Evolutionary conservation across 2,329 filamentous ascomycete genomes (phyloP).

Genomic region (Davidsoniella virescens): DNA sequence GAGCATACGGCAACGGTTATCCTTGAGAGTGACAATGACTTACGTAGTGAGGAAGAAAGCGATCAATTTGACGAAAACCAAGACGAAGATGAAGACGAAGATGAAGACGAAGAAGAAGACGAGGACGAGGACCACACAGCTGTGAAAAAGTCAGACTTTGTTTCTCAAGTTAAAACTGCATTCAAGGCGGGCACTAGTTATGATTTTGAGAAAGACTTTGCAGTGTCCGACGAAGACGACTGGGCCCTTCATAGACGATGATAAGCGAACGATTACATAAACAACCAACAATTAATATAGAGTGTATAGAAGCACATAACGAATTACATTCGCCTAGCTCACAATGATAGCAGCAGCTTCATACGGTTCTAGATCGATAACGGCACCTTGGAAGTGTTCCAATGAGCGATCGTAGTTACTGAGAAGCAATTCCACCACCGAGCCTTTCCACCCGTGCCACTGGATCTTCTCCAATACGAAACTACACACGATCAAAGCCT

Average conservation of each 20-base stretch:
- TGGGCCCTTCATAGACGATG: not conserved
- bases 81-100: not conserved
- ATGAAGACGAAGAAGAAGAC: not conserved
- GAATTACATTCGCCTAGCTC: slow-evolving; percentile 5
- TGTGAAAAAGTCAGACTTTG: not conserved
- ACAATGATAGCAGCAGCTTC: slow-evolving; percentile 23
- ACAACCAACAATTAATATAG: not conserved
- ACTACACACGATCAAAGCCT: slow-evolving; percentile 24
- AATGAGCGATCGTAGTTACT: slow-evolving; percentile 20
- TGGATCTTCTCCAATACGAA: slow-evolving; percentile 21
- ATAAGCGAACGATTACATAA: not conserved
- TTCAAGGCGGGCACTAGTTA: slow-evolving; percentile 1
- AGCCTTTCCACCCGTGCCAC: slow-evolving; percentile 18
- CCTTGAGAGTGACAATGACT: too few relatives aligned
- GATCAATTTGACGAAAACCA: slow-evolving; percentile 1
- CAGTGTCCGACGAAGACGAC: not conserved
- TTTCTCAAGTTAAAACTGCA: not conserved
- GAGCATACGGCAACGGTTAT: slow-evolving; percentile 13
- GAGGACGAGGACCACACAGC: not conserved
- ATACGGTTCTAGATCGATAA: slow-evolving; percentile 22
- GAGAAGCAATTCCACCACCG: slow-evolving; percentile 21
- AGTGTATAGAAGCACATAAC: not conserved
- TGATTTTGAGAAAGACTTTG: not conserved
- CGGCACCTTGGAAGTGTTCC: slow-evolving; percentile 17
- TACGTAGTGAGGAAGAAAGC: not conserved